A percentile compares a stretch with the other conserved stretches of the same genome.
Conservation (phyloP, 306 rosid genomes). For the Lithocarpus polystachyus region DNA sequence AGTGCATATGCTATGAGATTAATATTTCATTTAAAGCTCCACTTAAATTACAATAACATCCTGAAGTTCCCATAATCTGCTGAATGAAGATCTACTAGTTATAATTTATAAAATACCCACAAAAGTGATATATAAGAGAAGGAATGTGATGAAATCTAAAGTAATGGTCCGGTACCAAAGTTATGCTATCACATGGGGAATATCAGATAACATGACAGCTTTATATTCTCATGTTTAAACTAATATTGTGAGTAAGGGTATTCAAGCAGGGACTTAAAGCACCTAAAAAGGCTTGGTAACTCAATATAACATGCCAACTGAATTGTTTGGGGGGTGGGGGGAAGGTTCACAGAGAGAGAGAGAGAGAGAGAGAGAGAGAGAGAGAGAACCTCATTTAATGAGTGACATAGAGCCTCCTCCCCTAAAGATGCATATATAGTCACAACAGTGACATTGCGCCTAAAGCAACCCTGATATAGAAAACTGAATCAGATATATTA, state of each 20-base stretch:
- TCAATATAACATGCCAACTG: neutral
- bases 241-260: neutral
- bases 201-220: neutral
- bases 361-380: constrained; percentile 26
- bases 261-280: neutral
- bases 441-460: constrained; percentile 90
- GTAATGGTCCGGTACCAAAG: neutral
- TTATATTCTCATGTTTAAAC: neutral
- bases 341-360: neutral
- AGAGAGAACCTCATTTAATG: constrained; percentile 78
- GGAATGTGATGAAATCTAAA: neutral
- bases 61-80: neutral
- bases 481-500: constrained; percentile 2
- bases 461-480: constrained; percentile 71
- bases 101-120: neutral
- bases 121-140: neutral
- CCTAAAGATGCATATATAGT: constrained; percentile 93
- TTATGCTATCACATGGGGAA: neutral
- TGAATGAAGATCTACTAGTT: neutral
- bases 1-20: neutral
- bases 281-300: neutral
- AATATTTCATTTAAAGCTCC: neutral
- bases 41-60: neutral
- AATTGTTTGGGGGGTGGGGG: neutral
- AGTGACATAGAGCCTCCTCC: constrained; percentile 89